A percentile compares a stretch with the other conserved stretches of the same genome.
These are phyloP conservation scores for Vicia faba DNA, from an alignment of 306 rosid species.

Conservation along the genomic window DNA sequence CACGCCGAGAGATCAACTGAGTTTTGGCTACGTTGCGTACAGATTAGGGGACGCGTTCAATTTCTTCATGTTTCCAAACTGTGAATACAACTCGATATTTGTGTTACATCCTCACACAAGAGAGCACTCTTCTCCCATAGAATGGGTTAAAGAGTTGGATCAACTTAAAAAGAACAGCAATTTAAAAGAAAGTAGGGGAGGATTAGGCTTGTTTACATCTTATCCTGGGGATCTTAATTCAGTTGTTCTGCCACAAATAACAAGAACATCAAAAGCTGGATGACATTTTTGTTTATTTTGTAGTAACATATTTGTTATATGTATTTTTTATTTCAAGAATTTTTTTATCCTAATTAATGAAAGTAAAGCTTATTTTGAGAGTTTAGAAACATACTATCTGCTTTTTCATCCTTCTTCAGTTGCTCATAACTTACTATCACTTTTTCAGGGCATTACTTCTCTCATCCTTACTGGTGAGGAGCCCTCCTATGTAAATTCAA, in stretches of 20 bases:
- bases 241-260: slow-evolving; percentile 70
- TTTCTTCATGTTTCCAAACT: slow-evolving; percentile 91
- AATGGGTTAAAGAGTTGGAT: slow-evolving; percentile 84
- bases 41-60: slow-evolving; percentile 67
- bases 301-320: slow-evolving; percentile 31
- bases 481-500: too few relatives aligned
- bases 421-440: neutral
- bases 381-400: neutral
- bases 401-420: neutral
- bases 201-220: slow-evolving; percentile 89
- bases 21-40: slow-evolving; percentile 91
- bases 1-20: slow-evolving; percentile 98
- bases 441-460: too few relatives aligned
- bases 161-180: slow-evolving; percentile 61
- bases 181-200: slow-evolving; percentile 84
- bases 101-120: slow-evolving; percentile 95
- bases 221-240: slow-evolving; percentile 76
- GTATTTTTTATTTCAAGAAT: slow-evolving; percentile 30
- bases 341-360: slow-evolving; percentile 31
- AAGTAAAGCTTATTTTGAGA: slow-evolving; percentile 17
- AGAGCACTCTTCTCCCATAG: slow-evolving; percentile 97
- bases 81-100: slow-evolving; percentile 93
- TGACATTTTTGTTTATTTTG: slow-evolving; percentile 47
- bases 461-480: too few relatives aligned
- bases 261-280: slow-evolving; percentile 92